Evolutionary conservation across 768 basidiomycete species (phyloP), one percentile per base, ranked within the genome.

Genomic region (Lactarius trivialis): DNA sequence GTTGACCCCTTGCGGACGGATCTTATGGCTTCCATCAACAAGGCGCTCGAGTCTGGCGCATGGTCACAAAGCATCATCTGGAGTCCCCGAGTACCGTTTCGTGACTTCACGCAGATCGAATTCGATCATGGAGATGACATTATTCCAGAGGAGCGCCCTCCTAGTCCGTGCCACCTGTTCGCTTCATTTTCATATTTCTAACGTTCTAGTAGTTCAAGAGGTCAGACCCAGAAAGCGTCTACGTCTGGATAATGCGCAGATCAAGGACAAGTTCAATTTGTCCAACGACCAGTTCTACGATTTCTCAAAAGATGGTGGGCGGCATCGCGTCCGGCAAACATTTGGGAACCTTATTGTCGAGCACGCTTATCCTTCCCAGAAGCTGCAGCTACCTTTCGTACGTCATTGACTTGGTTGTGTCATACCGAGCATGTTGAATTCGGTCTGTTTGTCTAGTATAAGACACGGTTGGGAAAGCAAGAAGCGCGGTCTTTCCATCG

Each of bases 251-350:
- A 76, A 76, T 61, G 80, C 79, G 17, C 77, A 76, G 49, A 76
- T 81, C 55, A 82, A 83, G 48, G 96, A 99, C 75, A 94, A 93
- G 68, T 98, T 91, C 78, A 98, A 99, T 71, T 77, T 98, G 26
- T 96, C 94, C 3, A 98, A 98, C 68, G 97, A 99, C 70, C 89
- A 93, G 65, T 82, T 88, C 70, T 99, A 99, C 73, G 95, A 98
- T 73, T 89, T 95, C 15, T 80, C 90, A 17, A 91, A 93, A 71
- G 91, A 95, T 55, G 88, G 89, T 56, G 85, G 85, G 14, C 84
- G 91, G 24, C 89, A 93, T 73, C 88, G 92, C 57, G 91, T 99
- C 55, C 84, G 96, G 32, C 97, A 98, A 75, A 99, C 97, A 2
- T 97, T 99, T 69, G 96, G 95, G 39, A 88, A 93, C 68, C 83